Evolutionary conservation across 371 early-diverging fungal genomes (phyloP).

Genomic region (Syncephalastrum contaminatum): DNA sequence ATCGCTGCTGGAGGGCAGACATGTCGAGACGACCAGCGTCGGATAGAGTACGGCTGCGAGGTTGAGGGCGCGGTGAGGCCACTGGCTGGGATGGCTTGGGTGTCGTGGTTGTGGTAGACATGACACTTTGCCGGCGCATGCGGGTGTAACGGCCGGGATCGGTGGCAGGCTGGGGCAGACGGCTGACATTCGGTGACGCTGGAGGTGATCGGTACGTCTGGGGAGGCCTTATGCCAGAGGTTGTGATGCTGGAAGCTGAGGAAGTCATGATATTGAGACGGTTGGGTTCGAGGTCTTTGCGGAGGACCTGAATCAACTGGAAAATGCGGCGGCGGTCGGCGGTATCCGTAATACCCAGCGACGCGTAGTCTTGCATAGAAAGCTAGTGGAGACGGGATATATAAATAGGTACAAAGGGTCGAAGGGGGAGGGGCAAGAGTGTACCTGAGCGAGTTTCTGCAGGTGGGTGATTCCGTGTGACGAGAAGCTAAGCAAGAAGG

Average conservation of each 20-base stretch:
- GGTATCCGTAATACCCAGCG: slow-evolving; percentile 74
- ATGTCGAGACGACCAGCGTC: slow-evolving; percentile 29
- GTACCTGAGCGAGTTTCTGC: slow-evolving; percentile 57
- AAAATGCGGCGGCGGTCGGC: slow-evolving; percentile 77
- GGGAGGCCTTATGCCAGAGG: slow-evolving; percentile 26
- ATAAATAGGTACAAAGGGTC: background rate
- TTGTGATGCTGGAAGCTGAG: slow-evolving; percentile 21
- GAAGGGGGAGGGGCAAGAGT: slow-evolving; percentile 2
- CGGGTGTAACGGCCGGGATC: slow-evolving; percentile 17
- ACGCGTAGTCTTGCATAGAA: slow-evolving; percentile 80
- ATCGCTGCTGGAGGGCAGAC: background rate
- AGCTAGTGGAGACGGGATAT: no score
- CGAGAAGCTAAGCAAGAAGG: slow-evolving; percentile 42
- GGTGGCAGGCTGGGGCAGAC: slow-evolving; percentile 14
- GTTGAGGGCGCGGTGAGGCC: slow-evolving; percentile 14
- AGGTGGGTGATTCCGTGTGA: slow-evolving; percentile 62
- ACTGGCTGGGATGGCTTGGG: slow-evolving; percentile 1
- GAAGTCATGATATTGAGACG: slow-evolving; percentile 13
- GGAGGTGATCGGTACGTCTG: slow-evolving; percentile 12
- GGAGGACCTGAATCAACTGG: slow-evolving; percentile 60
- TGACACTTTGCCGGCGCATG: slow-evolving; percentile 15
- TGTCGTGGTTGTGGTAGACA: slow-evolving; percentile 1
- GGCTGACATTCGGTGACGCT: slow-evolving; percentile 9
- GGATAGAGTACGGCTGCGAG: slow-evolving; percentile 35
- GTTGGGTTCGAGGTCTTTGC: slow-evolving; percentile 30